Evolutionary conservation across 768 basidiomycete genomes (phyloP), one percentile per base, ranked within the genome.

Genomic region (Tricholoma bakamatsutake): DNA sequence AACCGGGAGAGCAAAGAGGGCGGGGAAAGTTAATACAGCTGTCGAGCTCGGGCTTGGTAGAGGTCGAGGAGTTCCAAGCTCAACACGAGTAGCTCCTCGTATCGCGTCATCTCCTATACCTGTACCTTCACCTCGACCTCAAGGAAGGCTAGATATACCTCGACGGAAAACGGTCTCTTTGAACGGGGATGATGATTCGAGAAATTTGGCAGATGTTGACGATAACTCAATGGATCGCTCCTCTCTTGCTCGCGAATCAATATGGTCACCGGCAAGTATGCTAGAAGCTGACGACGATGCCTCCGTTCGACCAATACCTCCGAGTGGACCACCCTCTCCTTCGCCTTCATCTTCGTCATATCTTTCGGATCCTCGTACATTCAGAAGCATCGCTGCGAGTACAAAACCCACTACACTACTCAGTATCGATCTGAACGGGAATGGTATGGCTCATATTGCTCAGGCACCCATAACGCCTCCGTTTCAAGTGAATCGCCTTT

Each of bases 381-480:
- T 93, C 70, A 80, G 82, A 63, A 90, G 88, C 64, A 85, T 87
- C 64, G 83, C 87, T 27, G 90, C 88, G 5, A 91, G 88, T 63
- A 98, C 95, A 11, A 97, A 97, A 69, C 95, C 93, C 2, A 98
- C 95, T 5, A 98, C 95, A 0, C 71, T 98, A 24, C 76, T 97
- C n/a, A 93, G 90, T 61, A 82, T 96, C 58, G 95, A 98, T 64
- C 68, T 93, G 24, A 82, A 80, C 45, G 82, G 85, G 6, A 85
- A 84, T 60, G 89, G 88, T 11, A 85, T 93, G 78, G 93, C 88
- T 0, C 93, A 96, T 69, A 96, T 96, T 61, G 93, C 93, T 5
- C 90, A 96, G 66, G 90, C 84, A 9, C 84, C 90, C 39, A 65
- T 74, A 34, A 85, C 87, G 24, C 81, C 85, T 0, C 72, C 76